phyloP scores from a whole-genome alignment of 306 rosid species.

The Echinosophora koreensis region DNA sequence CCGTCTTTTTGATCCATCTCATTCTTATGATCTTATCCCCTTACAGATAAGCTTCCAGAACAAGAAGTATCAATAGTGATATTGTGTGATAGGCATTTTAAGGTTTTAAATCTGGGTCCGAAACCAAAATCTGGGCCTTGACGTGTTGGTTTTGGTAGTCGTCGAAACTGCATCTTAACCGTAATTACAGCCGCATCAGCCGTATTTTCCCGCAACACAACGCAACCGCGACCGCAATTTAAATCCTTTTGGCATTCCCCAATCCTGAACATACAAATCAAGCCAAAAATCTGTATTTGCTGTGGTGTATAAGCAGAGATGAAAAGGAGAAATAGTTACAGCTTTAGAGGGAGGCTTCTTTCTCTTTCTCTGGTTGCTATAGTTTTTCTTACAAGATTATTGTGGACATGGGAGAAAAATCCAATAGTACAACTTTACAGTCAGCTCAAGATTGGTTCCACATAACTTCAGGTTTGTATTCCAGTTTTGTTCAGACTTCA shows the following conservation, averaged over 20 bases:
- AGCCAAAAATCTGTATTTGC: constrained; percentile 37
- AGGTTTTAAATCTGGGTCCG: too few species aligned
- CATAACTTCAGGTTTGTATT: constrained; percentile 66
- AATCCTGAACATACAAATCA: constrained; percentile 21
- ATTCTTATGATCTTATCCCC: background rate
- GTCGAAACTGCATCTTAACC: too few species aligned
- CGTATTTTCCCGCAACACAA: too few species aligned
- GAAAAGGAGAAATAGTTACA: constrained; percentile 63
- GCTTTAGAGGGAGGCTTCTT: constrained; percentile 55
- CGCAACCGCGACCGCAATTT: too few species aligned
- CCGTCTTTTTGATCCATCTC: constrained; percentile 21
- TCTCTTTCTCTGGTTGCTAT: constrained; percentile 63
- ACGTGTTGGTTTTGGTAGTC: too few species aligned
- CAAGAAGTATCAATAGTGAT: constrained; percentile 12
- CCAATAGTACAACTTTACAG: constrained; percentile 61
- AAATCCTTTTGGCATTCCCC: too few species aligned
- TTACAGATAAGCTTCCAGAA: too few species aligned
- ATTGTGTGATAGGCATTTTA: constrained; percentile 32
- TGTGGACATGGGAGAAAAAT: constrained; percentile 80
- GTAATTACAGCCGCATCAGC: too few species aligned
- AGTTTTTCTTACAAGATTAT: constrained; percentile 55
- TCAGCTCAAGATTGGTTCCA: constrained; percentile 55
- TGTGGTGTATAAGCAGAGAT: constrained; percentile 50
- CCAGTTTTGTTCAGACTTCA: constrained; percentile 2
- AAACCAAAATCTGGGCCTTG: too few species aligned